These are phyloP conservation scores for Amniculicola lignicola DNA, from an alignment of 495 filamentous ascomycete genomes.

Conservation along the genomic window DNA sequence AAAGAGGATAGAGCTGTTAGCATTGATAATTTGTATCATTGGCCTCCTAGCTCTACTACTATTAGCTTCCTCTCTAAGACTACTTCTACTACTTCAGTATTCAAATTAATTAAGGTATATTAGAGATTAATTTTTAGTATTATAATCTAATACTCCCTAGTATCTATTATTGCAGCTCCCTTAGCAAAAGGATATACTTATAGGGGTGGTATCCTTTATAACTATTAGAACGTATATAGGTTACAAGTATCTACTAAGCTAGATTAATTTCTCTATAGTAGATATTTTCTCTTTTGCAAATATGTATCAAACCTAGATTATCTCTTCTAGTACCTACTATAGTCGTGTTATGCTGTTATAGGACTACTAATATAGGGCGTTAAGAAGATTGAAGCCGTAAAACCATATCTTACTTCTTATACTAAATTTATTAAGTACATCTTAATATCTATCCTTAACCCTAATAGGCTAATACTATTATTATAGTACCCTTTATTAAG, in stretches of 20 bases:
- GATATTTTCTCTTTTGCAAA: conserved; percentile 9
- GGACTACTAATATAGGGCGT: no score
- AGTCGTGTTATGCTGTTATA: background rate
- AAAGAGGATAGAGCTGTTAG: no score
- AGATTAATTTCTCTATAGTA: conserved; percentile 10
- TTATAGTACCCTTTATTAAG: conserved; percentile 5
- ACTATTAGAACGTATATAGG: conserved; percentile 10
- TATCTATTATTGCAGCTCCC: conserved; percentile 7
- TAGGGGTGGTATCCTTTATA: conserved; percentile 2
- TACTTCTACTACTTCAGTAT: conserved; percentile 9
- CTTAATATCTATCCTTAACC: conserved; percentile 1
- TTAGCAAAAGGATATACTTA: conserved; percentile 8
- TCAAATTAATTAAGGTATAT: conserved; percentile 11
- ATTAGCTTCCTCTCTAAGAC: conserved; percentile 13
- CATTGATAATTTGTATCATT: conserved; percentile 7
- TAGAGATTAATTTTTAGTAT: conserved; percentile 8
- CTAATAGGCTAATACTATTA: no score
- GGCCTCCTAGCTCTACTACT: conserved; percentile 9
- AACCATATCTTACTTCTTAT: conserved; percentile 3
- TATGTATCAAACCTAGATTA: conserved; percentile 7
- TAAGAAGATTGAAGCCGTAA: background rate
- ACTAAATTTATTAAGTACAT: no score
- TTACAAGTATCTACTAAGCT: conserved; percentile 11
- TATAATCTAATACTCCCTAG: conserved; percentile 14
- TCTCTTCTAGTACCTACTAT: conserved; percentile 4